Conservation (phyloP, 495 filamentous ascomycete genomes). For the Hypoxylon crocopeplum region DNA sequence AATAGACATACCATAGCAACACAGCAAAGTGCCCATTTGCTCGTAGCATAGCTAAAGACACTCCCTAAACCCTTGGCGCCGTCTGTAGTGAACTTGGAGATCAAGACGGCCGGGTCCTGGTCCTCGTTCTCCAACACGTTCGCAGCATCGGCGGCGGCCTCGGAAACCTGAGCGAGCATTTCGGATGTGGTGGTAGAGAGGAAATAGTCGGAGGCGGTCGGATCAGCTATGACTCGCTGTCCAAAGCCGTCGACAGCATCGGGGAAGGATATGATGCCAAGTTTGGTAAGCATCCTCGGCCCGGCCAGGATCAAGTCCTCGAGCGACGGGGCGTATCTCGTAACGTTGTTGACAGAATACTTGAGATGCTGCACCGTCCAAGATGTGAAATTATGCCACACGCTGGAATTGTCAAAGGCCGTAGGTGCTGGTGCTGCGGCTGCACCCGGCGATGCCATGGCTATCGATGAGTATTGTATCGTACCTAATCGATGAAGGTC, state of each 20-base stretch:
- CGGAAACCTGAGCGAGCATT: constrained; percentile 46
- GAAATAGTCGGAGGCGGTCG: constrained; percentile 53
- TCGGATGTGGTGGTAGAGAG: constrained; percentile 44
- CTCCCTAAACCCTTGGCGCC: constrained; percentile 71
- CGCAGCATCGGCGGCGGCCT: constrained; percentile 39
- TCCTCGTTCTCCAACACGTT: constrained; percentile 35
- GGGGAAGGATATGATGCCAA: constrained; percentile 65
- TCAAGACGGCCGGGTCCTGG: constrained; percentile 48
- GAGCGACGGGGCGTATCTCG: constrained; percentile 52
- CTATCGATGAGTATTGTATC: background rate
- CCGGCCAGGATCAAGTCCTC: constrained; percentile 66
- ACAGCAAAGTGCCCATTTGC: constrained; percentile 90
- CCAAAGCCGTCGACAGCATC: constrained; percentile 69
- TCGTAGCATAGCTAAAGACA: constrained; percentile 89
- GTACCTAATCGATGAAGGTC: background rate
- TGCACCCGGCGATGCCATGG: constrained; percentile 41
- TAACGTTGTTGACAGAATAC: constrained; percentile 51
- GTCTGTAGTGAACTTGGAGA: constrained; percentile 58
- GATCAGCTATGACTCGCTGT: constrained; percentile 66
- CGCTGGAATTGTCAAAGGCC: constrained; percentile 47
- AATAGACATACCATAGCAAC: constrained; percentile 63
- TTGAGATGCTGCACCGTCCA: constrained; percentile 53
- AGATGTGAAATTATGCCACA: constrained; percentile 55
- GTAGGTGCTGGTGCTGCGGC: constrained; percentile 32
- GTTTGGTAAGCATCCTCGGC: constrained; percentile 67